Percentiles rank a stretch among this genome's conserved stretches.
Conservation (phyloP, 2,329 filamentous ascomycete species). For the Phyllosticta capitalensis region DNA sequence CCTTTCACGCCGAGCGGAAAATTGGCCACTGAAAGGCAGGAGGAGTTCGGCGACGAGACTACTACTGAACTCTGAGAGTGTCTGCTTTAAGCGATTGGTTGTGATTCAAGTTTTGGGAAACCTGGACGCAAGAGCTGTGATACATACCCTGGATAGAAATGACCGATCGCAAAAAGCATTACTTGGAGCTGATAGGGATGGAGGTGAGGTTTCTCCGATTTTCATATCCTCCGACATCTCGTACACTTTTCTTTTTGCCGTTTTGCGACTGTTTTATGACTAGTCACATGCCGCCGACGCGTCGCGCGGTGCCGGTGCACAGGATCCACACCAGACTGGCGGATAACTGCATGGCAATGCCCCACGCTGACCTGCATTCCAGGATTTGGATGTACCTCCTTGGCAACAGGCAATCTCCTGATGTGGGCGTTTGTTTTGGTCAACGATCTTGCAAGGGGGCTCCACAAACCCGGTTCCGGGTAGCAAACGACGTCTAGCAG, state of each 20-base stretch:
- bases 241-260: not conserved
- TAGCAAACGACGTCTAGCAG: not conserved
- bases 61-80: not conserved
- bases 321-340: not conserved
- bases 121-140: not conserved
- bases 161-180: not conserved
- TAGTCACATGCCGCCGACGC: not conserved
- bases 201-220: not conserved
- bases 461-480: not conserved
- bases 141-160: not conserved
- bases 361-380: not conserved
- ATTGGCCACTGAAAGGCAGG: not conserved
- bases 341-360: not conserved
- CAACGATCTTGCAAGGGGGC: not conserved
- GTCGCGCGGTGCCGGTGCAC: not conserved
- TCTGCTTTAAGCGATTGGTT: not conserved
- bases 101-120: not conserved
- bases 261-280: not conserved
- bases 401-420: not conserved
- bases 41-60: not conserved
- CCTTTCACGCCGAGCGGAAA: conserved; percentile 19
- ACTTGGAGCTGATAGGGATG: not conserved
- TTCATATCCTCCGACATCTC: not conserved
- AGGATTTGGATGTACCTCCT: not conserved
- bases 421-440: not conserved